phyloP scores from a whole-genome alignment of 2,329 filamentous ascomycete species.

The Nemania sp. region DNA sequence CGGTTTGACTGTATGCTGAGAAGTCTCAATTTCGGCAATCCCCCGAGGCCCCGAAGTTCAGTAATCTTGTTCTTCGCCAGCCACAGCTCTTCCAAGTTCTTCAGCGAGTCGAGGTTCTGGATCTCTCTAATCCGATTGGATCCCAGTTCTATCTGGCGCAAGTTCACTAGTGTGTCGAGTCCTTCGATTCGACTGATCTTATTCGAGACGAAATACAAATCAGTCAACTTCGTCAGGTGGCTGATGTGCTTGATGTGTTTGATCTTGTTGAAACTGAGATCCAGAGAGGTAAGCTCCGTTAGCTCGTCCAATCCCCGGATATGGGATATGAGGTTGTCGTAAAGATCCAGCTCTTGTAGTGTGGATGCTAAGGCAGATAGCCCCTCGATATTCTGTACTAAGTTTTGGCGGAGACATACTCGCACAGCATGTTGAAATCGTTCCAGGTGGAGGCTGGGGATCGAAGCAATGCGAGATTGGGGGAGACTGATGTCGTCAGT shows the following conservation, averaged over 20 bases:
- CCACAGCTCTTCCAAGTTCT: conserved; percentile 86
- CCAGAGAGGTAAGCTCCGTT: conserved; percentile 74
- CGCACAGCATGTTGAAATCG: conserved; percentile 77
- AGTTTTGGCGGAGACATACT: conserved; percentile 91
- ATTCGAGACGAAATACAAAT: conserved; percentile 93
- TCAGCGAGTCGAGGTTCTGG: conserved; percentile 77
- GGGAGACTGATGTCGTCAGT: conserved; percentile 83
- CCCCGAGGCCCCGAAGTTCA: conserved; percentile 75
- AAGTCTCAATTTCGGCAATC: conserved; percentile 78
- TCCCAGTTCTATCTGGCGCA: conserved; percentile 86
- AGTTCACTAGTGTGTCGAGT: conserved; percentile 71
- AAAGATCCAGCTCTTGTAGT: conserved; percentile 86
- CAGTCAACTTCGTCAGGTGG: conserved; percentile 75
- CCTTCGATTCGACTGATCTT: conserved; percentile 89
- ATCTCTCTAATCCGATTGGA: conserved; percentile 92
- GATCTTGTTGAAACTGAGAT: conserved; percentile 98
- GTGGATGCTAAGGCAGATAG: conserved; percentile 67
- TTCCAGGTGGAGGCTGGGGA: conserved; percentile 77
- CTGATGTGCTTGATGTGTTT: conserved; percentile 93
- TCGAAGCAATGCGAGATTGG: conserved; percentile 82
- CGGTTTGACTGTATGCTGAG: conserved; percentile 96
- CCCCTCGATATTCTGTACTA: conserved; percentile 79
- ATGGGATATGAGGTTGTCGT: conserved; percentile 93
- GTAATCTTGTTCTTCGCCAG: conserved; percentile 96
- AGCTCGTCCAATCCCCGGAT: conserved; percentile 82